Evolutionary conservation across 345 rosid genomes (phyloP).

Genomic region (Passiflora organensis): DNA sequence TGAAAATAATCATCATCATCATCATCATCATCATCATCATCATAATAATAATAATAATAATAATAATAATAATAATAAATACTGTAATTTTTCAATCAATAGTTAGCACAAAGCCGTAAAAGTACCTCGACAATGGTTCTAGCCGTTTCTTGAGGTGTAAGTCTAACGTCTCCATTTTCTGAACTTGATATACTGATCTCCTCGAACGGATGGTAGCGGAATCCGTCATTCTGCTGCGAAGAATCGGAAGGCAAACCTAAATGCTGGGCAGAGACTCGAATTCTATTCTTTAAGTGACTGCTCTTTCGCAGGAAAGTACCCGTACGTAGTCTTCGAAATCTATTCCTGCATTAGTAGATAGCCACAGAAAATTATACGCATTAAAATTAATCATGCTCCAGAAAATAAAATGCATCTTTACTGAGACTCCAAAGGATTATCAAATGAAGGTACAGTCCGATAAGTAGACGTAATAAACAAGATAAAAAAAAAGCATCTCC

Average conservation of each 20-base stretch:
- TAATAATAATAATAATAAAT: background rate
- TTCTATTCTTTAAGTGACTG: conserved; percentile 38
- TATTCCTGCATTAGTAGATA: conserved; percentile 32
- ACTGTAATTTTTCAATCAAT: background rate
- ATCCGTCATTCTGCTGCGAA: conserved; percentile 39
- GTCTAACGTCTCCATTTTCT: conserved; percentile 41
- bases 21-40: too few species aligned
- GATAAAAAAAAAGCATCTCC: background rate
- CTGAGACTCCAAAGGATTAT: background rate
- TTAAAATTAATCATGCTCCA: background rate
- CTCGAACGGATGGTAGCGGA: conserved; percentile 77
- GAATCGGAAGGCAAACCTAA: conserved; percentile 61
- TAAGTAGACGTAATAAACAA: background rate
- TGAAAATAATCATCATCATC: background rate
- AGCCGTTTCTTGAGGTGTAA: conserved; percentile 65
- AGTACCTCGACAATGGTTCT: conserved; percentile 90
- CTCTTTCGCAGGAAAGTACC: conserved; percentile 34
- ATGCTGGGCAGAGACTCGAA: conserved; percentile 57
- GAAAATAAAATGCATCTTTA: background rate
- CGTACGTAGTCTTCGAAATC: conserved; percentile 32
- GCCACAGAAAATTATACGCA: background rate
- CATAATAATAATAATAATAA: too few species aligned
- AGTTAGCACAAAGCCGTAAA: conserved; percentile 10
- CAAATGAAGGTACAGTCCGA: background rate
- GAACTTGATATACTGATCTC: conserved; percentile 51